Conservation (phyloP, 768 basidiomycete species). For the Russula virescens region DNA sequence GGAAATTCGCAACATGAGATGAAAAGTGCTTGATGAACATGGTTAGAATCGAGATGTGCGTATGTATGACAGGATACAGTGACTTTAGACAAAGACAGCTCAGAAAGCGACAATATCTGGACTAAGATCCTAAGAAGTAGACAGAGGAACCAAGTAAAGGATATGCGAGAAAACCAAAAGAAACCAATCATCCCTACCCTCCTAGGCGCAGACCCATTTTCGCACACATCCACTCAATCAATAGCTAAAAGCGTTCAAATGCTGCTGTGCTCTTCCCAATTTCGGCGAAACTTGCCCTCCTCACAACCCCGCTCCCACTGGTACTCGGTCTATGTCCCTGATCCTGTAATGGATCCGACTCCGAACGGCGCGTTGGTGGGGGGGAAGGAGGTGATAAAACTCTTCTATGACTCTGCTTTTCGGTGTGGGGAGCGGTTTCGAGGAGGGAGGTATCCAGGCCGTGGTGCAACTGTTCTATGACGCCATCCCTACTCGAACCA, state of each 20-base stretch:
- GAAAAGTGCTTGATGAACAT: not conserved
- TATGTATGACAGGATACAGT: slow-evolving; percentile 10
- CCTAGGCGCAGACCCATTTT: not conserved
- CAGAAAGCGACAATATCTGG: slow-evolving; percentile 7
- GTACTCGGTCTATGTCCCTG: slow-evolving; percentile 5
- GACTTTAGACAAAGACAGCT: slow-evolving; percentile 7
- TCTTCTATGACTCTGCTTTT: not conserved
- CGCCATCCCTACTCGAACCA: not conserved
- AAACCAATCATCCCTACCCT: not conserved
- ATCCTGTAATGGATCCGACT: slow-evolving; percentile 11
- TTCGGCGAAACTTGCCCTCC: slow-evolving; percentile 1
- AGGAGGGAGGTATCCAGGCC: slow-evolving; percentile 6
- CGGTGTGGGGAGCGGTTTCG: not conserved
- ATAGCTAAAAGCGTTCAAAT: not conserved
- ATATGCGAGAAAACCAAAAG: not conserved
- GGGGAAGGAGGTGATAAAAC: not conserved
- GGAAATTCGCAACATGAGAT: not conserved
- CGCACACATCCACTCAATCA: not conserved
- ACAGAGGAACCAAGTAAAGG: not conserved
- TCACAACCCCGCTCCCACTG: not conserved
- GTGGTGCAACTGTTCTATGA: slow-evolving; percentile 6
- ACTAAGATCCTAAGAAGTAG: slow-evolving; percentile 8
- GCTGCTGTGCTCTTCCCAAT: not conserved
- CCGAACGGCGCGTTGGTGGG: slow-evolving; percentile 8
- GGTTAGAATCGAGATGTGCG: slow-evolving; percentile 6